Base-by-base conservation (phyloP, 169 alveolate genomes). In the Plasmodium yoelii region DNA sequence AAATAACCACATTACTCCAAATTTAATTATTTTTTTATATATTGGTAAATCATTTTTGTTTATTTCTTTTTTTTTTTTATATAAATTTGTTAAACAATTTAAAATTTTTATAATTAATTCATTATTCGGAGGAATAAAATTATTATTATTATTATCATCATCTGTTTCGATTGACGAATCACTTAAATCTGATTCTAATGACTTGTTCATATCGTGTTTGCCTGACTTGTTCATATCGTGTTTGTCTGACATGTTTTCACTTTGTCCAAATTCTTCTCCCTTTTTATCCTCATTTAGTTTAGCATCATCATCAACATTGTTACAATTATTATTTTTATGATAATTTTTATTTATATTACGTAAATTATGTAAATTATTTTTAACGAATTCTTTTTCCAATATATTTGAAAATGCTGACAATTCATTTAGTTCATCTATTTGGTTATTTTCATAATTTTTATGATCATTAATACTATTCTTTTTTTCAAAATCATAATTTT, bases 1-100 rank as follows among this genome's bases (percentile, higher is more conserved):
- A 44, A 86, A 86, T 10, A 86, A 13, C 91, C 91, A 86, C 87
- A 86, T 57, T 12, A 72, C 84, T 15, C 91, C 91, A 59, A 15
- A 86, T 70, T 86, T 86, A 49, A 86, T 70, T 26, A 86, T 86
- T 86, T 86, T 86, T 72, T 72, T 71, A 86, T 46, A 86, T 22
- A 47, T 34, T 26, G 22, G 19, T 6, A 63, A 57, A 47, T 86
- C 44, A 15, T 60, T 63, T 42, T 49, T 57, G 42, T 12, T 7
- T 57, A 86, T 68, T 46, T 53, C 57, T 70, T 70, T 86, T 69
- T 63, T 60, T 1, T 19, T 65, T 86, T 86, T 86, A 28, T 86
- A 86, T 24, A 56, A 8, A 34, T 59, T 57, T 10, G 91, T 70
- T 19, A 86, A 46, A 22, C n/a, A 55, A 57, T 86, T 86, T 70